Base-by-base conservation (phyloP, 805 yeast species). In the Ogataea parapolymorpha region DNA sequence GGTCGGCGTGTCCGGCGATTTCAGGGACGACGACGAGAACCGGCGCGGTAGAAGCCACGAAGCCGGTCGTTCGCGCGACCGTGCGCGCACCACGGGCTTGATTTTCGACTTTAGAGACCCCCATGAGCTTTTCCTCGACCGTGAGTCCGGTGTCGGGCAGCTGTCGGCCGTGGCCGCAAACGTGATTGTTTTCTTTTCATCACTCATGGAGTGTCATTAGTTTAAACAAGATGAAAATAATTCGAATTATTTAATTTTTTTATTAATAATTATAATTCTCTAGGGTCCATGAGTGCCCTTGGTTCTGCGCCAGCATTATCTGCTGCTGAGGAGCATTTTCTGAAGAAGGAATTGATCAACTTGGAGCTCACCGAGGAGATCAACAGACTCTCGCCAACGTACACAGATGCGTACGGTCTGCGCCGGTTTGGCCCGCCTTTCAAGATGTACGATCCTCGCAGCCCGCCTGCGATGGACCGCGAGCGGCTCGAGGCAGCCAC, bases 391-490 rank as follows among this genome's bases (percentile, higher is more conserved):
- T 61, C 66, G 2, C 67, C 68, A 1, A 57, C 61, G 1, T 65
- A 62, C 40, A 74, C 80, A 45, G 77, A 79, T 44, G 76, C 79
- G 24, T 66, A 75, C 14, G 82, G 89, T 10, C 67, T 91, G 29
- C 69, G 84, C 28, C 65, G 74, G 37, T 74, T 91, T 51, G 97
- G 97, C 0, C 72, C 73, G 15, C 98, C 98, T 2, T 91, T 91
- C 60, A 61, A 70, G 16, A 51, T 62, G 25, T 59, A 62, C 8
- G 75, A 70, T 46, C 81, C 81, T 7, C 61, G 52, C 27, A 43
- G 48, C 18, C 55, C 59, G 5, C 55, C 63, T 4, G 39, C 32
- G 18, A 49, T 50, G 33, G 42, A 36, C 10, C 26, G 18, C 10
- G 42, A 46, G 7, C 54, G 53, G 26, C 45, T 54, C 14, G 41